A percentile compares a stretch with the other conserved stretches of the same genome.
Evolutionary conservation across 257 asterid species (phyloP).

Genomic region (Dorcoceras hygrometricum): DNA sequence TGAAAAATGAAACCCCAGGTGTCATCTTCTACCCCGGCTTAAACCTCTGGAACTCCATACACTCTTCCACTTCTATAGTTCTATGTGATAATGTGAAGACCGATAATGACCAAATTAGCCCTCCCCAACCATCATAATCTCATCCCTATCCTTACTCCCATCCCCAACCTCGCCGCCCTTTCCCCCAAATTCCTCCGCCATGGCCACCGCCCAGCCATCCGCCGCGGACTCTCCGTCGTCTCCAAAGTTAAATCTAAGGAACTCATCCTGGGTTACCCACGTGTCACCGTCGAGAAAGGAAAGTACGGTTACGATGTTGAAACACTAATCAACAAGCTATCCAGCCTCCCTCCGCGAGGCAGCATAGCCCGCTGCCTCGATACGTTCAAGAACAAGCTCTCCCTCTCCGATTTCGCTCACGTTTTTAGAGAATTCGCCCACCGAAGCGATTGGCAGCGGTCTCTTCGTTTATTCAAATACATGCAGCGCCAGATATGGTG

Average conservation of each 20-base stretch:
- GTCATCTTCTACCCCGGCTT: neutral
- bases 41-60: constrained; percentile 14
- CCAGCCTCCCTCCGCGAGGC: constrained; percentile 96
- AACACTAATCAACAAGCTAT: constrained; percentile 91
- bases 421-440: constrained; percentile 86
- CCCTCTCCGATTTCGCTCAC: constrained; percentile 73
- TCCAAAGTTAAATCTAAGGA: constrained; percentile 60
- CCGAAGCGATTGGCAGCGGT: constrained; percentile 95
- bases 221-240: constrained; percentile 39
- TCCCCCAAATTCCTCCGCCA: constrained; percentile 27
- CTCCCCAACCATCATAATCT: constrained; percentile 39
- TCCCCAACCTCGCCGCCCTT: constrained; percentile 31
- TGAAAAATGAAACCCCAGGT: neutral
- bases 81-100: no score
- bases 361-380: constrained; percentile 96
- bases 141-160: constrained; percentile 45
- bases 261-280: constrained; percentile 78
- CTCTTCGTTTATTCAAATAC: constrained; percentile 87
- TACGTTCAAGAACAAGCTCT: constrained; percentile 77
- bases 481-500: constrained; percentile 99
- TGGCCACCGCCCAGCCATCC: constrained; percentile 31
- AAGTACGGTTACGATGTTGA: constrained; percentile 93
- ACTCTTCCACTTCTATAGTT: constrained; percentile 23
- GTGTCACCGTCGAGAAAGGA: constrained; percentile 87
- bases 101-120: constrained; percentile 49